Percentiles rank a stretch among this genome's conserved stretches.
These are phyloP conservation scores for Hymenoscyphus albidus DNA, from an alignment of 2,329 filamentous ascomycete species.

Conservation along the genomic window DNA sequence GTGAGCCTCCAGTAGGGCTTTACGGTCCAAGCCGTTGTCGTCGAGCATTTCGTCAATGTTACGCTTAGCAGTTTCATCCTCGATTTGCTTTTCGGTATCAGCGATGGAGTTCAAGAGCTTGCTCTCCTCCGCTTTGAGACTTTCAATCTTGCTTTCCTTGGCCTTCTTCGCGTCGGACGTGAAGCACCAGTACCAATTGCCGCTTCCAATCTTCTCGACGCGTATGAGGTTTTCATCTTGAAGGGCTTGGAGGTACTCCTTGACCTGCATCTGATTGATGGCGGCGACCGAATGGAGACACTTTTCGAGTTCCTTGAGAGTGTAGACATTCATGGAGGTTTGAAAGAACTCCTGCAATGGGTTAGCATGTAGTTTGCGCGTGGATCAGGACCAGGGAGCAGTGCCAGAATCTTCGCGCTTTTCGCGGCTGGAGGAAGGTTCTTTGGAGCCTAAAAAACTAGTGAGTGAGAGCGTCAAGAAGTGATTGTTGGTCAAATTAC, in stretches of 20 bases:
- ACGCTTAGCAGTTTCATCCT: slow-evolving; percentile 36
- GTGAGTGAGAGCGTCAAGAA: slow-evolving; percentile 4
- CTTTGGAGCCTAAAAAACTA: slow-evolving; percentile 45
- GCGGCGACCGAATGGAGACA: slow-evolving; percentile 55
- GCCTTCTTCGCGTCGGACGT: slow-evolving; percentile 50
- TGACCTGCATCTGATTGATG: slow-evolving; percentile 63
- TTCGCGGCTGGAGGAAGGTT: slow-evolving; percentile 54
- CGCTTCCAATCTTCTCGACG: slow-evolving; percentile 66
- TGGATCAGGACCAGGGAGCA: no score
- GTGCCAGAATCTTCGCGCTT: slow-evolving; percentile 9
- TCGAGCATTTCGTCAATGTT: slow-evolving; percentile 35
- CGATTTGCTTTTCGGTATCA: slow-evolving; percentile 36
- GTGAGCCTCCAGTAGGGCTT: slow-evolving; percentile 29
- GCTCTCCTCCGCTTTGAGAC: slow-evolving; percentile 37
- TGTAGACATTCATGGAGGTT: slow-evolving; percentile 57
- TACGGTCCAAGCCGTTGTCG: slow-evolving; percentile 27
- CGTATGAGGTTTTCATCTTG: slow-evolving; percentile 58
- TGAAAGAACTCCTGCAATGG: slow-evolving; percentile 47
- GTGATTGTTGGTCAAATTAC: neutral
- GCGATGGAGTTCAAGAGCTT: slow-evolving; percentile 32
- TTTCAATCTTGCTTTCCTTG: slow-evolving; percentile 39
- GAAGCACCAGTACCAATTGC: slow-evolving; percentile 72
- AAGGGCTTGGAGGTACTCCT: slow-evolving; percentile 61
- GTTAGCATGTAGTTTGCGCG: no score
- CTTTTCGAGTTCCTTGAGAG: slow-evolving; percentile 66